Evolutionary conservation across 177 flowering plant genomes (phyloP), one percentile per base, ranked within the genome.

Genomic region (Tripterygium wilfordii): DNA sequence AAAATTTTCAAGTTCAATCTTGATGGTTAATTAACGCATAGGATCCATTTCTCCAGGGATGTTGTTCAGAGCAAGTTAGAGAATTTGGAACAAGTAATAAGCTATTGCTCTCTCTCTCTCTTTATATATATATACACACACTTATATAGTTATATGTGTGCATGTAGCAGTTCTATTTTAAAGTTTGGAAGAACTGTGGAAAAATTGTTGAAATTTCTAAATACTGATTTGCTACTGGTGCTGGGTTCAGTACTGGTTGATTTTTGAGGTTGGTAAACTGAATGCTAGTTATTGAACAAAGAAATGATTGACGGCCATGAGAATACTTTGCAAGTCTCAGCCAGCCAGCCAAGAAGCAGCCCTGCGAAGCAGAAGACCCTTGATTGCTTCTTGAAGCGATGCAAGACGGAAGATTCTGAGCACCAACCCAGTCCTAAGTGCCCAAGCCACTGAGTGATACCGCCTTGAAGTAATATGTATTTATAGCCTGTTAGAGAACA

Each of bases 11-110:
- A n/a, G n/a, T n/a, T 39, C 24, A 10, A 8, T 39, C 22, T 21
- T 31, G 32, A 25, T 46, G 8, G 7, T 46, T 18, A 50, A 42
- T 5, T 14, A 20, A 41, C 3, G 9, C 6, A 3, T 4, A n/a
- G 14, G 16, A n/a, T 41, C 24, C 50, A 38, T 27, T 49, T 48
- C 42, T 54, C 15, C 70, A 88, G 96, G 96, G 98, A 88, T 70
- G 92, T 82, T 30, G 85, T 91, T 46, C 98, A 88, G 77, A 75
- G 69, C 83, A 91, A 91, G 75, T 54, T 88, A 69, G 98, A 88
- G 51, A 91, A 85, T 45, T 51, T 91, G 60, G 98, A 96, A 31
- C 98, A 91, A 95, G 98, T 91, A 36, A 42, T 62, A 15, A 39
- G 41, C 36, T 22, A 33, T 32, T 36, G 37, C 30, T 40, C 21